Evolutionary conservation across 495 filamentous ascomycete genomes (phyloP).

Genomic region (Trichodelitschia bisporula): DNA sequence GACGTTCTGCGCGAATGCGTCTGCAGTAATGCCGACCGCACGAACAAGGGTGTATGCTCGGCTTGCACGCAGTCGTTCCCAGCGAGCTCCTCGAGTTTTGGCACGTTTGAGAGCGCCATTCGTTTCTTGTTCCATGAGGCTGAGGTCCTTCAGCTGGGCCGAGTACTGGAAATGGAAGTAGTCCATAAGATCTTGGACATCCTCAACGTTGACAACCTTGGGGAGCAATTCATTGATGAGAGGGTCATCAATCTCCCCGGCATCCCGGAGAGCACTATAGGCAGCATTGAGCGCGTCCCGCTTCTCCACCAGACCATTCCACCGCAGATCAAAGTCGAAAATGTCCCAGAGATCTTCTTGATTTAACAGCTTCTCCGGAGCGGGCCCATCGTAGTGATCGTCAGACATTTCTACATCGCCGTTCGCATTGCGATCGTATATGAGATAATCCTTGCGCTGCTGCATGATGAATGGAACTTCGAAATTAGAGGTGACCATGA

Average conservation of each 20-base stretch:
- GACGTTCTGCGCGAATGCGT: conserved; percentile 65
- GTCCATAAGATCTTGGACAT: conserved; percentile 87
- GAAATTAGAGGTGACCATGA: conserved; percentile 73
- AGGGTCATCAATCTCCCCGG: conserved; percentile 24
- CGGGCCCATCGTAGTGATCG: too few species aligned
- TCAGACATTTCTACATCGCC: conserved; percentile 42
- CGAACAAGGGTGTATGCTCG: conserved; percentile 62
- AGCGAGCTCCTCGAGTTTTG: conserved; percentile 45
- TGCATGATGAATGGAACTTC: conserved; percentile 97
- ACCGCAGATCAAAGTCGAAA: conserved; percentile 83
- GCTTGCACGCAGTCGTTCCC: conserved; percentile 57
- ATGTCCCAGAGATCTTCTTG: conserved; percentile 90
- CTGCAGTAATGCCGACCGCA: conserved; percentile 74
- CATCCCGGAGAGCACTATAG: conserved; percentile 42
- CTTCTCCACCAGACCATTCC: conserved; percentile 72
- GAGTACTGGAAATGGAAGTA: conserved; percentile 92
- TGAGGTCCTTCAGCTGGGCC: conserved; percentile 50
- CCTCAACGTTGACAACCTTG: conserved; percentile 59
- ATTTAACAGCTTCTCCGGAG: conserved; percentile 53
- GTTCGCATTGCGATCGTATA: conserved; percentile 43
- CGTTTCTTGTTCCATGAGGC: conserved; percentile 16
- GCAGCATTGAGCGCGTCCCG: conserved; percentile 55
- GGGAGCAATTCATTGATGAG: conserved; percentile 61
- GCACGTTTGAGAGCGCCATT: conserved; percentile 56
- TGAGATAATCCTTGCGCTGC: conserved; percentile 92